A percentile compares a stretch with the other conserved stretches of the same genome.
Conservation (phyloP, 164 flowering plant genomes). For the Piper betle region DNA sequence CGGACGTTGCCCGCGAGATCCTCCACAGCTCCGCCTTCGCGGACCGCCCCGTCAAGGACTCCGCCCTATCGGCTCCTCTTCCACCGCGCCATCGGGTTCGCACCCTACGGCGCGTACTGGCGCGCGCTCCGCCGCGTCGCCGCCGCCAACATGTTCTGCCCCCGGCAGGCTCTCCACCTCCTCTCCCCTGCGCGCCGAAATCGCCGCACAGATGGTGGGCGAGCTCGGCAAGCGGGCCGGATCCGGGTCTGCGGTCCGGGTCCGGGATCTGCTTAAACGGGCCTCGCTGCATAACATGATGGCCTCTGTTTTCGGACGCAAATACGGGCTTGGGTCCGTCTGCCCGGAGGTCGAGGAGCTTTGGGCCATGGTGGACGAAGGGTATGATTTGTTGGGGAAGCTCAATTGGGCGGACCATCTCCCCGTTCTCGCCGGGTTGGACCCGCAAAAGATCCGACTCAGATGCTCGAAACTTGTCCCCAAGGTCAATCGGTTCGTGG, state of each 20-base stretch:
- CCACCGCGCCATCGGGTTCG: slow-evolving; percentile 40
- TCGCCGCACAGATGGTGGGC: slow-evolving; percentile 18
- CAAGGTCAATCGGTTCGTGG: slow-evolving; percentile 37
- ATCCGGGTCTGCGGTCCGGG: slow-evolving; percentile 4
- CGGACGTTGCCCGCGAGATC: slow-evolving; percentile 34
- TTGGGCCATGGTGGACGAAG: slow-evolving; percentile 23
- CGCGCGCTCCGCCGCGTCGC: slow-evolving; percentile 28
- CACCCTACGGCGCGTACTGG: slow-evolving; percentile 39
- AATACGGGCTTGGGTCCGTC: slow-evolving; percentile 5
- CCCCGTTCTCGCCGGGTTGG: slow-evolving; percentile 19
- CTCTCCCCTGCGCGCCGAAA: slow-evolving; percentile 11
- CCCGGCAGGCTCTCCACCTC: slow-evolving; percentile 19
- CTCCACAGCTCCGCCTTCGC: slow-evolving; percentile 27
- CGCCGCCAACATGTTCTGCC: slow-evolving; percentile 32
- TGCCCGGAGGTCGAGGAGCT: slow-evolving; percentile 14
- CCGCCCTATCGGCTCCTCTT: slow-evolving; percentile 39
- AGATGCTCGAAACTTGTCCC: slow-evolving; percentile 41
- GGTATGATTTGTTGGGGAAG: slow-evolving; percentile 28
- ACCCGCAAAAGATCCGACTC: slow-evolving; percentile 19
- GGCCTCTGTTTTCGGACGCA: slow-evolving; percentile 31
- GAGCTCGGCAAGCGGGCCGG: background rate
- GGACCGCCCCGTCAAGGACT: slow-evolving; percentile 36
- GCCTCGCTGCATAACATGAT: slow-evolving; percentile 37
- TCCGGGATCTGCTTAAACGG: slow-evolving; percentile 18
- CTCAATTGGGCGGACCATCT: slow-evolving; percentile 39